These are phyloP conservation scores for Trichosporon sp. DNA, from an alignment of 1,284 basidiomycete species.

Conservation along the genomic window DNA sequence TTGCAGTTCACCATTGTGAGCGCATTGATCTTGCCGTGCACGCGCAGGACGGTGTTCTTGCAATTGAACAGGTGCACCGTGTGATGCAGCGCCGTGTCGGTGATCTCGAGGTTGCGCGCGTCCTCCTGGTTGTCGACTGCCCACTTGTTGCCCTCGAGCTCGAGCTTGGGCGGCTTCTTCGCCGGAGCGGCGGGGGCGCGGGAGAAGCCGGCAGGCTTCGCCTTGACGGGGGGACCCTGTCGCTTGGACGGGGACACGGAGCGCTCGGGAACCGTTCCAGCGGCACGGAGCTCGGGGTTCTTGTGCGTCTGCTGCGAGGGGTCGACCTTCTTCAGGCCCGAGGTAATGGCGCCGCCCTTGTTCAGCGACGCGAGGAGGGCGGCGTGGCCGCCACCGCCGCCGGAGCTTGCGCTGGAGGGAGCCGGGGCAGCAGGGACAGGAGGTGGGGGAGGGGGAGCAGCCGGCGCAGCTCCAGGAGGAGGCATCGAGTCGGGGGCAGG, in stretches of 20 bases:
- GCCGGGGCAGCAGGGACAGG: conserved; percentile 57
- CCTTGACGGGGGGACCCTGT: conserved; percentile 53
- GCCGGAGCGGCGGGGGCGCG: conserved; percentile 51
- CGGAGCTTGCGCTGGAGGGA: conserved; percentile 53
- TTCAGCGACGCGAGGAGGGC: conserved; percentile 95
- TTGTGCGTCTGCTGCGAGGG: conserved; percentile 98
- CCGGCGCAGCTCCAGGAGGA: not conserved
- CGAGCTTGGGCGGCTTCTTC: conserved; percentile 92
- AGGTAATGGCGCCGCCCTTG: conserved; percentile 85
- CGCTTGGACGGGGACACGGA: conserved; percentile 30
- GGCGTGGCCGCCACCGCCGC: conserved; percentile 65
- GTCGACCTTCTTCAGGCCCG: conserved; percentile 89
- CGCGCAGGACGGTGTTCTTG: conserved; percentile 81
- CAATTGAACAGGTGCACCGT: conserved; percentile 88
- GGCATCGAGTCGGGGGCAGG: conserved; percentile 28
- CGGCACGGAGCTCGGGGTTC: conserved; percentile 80
- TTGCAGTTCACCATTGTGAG: conserved; percentile 87
- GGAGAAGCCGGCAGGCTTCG: conserved; percentile 75
- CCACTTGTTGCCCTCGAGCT: conserved; percentile 93
- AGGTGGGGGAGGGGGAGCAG: conserved; percentile 64
- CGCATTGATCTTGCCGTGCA: conserved; percentile 95
- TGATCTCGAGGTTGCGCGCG: conserved; percentile 72
- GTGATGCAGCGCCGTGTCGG: conserved; percentile 78
- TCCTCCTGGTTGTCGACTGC: conserved; percentile 90
- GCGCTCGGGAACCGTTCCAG: conserved; percentile 66